Evolutionary conservation across 2,329 filamentous ascomycete genomes (phyloP).

Genomic region (Penicillium capsulatum): DNA sequence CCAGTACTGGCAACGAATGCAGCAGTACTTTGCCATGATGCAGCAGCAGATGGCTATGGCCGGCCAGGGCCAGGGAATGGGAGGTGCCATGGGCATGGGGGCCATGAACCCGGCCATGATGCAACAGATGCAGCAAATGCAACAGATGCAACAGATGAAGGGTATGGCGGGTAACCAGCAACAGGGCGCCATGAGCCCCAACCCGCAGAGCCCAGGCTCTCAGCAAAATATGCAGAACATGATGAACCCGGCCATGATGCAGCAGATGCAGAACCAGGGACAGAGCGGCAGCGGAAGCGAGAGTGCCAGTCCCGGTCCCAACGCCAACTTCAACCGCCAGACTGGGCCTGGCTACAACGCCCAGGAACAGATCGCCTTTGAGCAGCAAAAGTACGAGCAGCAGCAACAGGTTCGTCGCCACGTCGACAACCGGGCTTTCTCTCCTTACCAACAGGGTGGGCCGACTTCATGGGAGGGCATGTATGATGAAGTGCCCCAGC

Average conservation of each 20-base stretch:
- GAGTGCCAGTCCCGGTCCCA: slow-evolving; percentile 46
- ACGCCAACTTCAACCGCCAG: slow-evolving; percentile 49
- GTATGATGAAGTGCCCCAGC: slow-evolving; percentile 93
- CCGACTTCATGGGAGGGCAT: slow-evolving; percentile 95
- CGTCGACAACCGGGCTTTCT: slow-evolving; percentile 42
- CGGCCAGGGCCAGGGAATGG: slow-evolving; percentile 41
- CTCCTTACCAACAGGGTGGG: slow-evolving; percentile 52
- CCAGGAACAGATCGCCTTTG: slow-evolving; percentile 69
- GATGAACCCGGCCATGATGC: slow-evolving; percentile 71
- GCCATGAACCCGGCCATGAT: slow-evolving; percentile 71
- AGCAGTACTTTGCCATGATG: slow-evolving; percentile 94
- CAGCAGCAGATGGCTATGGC: slow-evolving; percentile 75
- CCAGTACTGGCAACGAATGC: slow-evolving; percentile 97
- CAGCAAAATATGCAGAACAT: slow-evolving; percentile 55
- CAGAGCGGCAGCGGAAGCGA: slow-evolving; percentile 28
- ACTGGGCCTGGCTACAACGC: slow-evolving; percentile 58
- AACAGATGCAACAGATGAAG: slow-evolving; percentile 63
- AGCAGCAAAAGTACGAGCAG: slow-evolving; percentile 74
- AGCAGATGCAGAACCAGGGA: slow-evolving; percentile 52
- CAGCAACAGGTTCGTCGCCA: slow-evolving; percentile 60
- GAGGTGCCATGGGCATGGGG: slow-evolving; percentile 55
- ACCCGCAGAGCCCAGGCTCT: slow-evolving; percentile 40
- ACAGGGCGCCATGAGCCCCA: slow-evolving; percentile 34
- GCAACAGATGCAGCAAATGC: slow-evolving; percentile 66
- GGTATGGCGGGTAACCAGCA: slow-evolving; percentile 34